Evolutionary conservation across 495 filamentous ascomycete genomes (phyloP).

Genomic region (Trichocladium uniseriatum): DNA sequence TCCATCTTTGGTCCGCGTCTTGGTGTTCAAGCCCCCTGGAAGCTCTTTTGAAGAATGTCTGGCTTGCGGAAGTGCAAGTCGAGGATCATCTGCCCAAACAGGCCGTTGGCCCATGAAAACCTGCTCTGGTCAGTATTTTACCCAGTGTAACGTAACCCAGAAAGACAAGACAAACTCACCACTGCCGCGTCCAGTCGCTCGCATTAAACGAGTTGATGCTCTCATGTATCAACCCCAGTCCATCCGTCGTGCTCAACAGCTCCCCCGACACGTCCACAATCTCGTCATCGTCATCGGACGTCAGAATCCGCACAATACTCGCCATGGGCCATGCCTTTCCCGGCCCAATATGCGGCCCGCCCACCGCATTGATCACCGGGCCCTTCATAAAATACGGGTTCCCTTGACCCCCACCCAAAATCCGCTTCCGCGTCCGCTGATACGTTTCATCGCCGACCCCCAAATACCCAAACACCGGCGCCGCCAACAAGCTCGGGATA

Average conservation of each 20-base stretch:
- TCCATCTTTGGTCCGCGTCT: background rate
- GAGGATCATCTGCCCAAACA: constrained; percentile 58
- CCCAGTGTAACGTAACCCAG: background rate
- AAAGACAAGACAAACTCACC: constrained; percentile 29
- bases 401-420: constrained; percentile 34
- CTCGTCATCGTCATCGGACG: constrained; percentile 38
- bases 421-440: constrained; percentile 39
- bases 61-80: constrained; percentile 42
- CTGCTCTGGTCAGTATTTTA: constrained; percentile 25
- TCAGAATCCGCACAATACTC: constrained; percentile 39
- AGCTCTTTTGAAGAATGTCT: constrained; percentile 29
- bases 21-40: constrained; percentile 19
- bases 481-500: constrained; percentile 46
- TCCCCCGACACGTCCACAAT: constrained; percentile 37
- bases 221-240: constrained; percentile 53
- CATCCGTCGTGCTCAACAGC: constrained; percentile 44
- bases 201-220: constrained; percentile 46
- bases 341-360: constrained; percentile 48
- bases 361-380: constrained; percentile 43
- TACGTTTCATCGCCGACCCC: constrained; percentile 37
- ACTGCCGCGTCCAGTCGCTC: constrained; percentile 50
- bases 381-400: constrained; percentile 54
- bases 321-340: constrained; percentile 54
- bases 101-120: constrained; percentile 62
- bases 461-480: constrained; percentile 45